Base-by-base conservation (phyloP, 805 yeast species). In the Starmerella asiatica region DNA sequence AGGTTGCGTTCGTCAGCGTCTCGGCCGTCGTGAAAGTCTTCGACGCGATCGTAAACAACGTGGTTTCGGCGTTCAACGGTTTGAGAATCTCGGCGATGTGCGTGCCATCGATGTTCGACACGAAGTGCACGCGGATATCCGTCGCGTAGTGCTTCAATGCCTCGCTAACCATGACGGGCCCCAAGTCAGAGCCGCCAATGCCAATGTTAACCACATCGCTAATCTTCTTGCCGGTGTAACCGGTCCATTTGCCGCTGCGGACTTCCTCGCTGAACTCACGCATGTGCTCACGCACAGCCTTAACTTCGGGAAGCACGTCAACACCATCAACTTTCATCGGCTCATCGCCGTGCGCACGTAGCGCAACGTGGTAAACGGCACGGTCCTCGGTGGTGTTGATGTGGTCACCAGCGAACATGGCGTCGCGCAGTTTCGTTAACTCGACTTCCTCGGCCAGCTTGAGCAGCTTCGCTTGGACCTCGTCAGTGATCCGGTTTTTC, bases 21-120 rank as follows among this genome's bases (percentile, higher is more conserved):
- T 91, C 98, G 44, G 97, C 96, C 50, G 98, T 91, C 59, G 98
- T 91, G 75, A 91, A 91, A 47, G 98, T 91, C 76, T 91, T 91
- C 49, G 95, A 86, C 32, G 96, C 96, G 58, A 86, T 69, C 63
- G 83, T 70, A 50, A 59, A 60, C 62, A 91, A 70, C 28, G 98
- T 91, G 46, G 96, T 82, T 64, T 91, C 98, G 42, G 88, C 79
- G 62, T 83, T 64, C 55, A 81, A 69, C 40, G 59, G 59, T 63
- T 81, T 82, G 60, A 91, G 68, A 44, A 84, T 73, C 68, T 88
- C 98, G 47, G 94, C 91, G 61, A 88, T 70, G 66, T 86, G 94
- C 42, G 98, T 91, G 61, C 98, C 98, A 61, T 91, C 98, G 58
- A 91, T 88, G 75, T 91, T 91, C 52, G 97, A 88, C 47, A 91